Evolutionary conservation across 1,284 basidiomycete species (phyloP).

Genomic region (Kalmanozyma brasiliensis): DNA sequence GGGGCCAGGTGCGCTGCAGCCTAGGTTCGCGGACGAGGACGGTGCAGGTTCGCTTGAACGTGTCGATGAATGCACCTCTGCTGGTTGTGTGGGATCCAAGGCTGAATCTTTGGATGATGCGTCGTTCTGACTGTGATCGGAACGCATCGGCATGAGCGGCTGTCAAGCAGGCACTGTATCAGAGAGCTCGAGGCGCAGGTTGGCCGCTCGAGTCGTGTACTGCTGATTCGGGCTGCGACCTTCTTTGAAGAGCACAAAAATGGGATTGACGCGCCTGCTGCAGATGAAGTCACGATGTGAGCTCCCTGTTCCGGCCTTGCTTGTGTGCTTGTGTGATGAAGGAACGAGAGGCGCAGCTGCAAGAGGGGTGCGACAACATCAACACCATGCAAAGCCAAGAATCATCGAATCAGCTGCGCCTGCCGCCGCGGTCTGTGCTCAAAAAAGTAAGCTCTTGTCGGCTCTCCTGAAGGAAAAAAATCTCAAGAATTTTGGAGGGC

Average conservation of each 20-base stretch:
- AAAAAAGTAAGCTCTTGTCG: background rate
- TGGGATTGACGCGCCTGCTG: background rate
- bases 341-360: too few species aligned
- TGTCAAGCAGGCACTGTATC: slow-evolving; percentile 5
- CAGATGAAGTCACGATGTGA: too few species aligned
- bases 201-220: background rate
- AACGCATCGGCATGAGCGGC: slow-evolving; percentile 26
- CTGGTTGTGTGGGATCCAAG: slow-evolving; percentile 1
- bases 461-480: slow-evolving; percentile 3
- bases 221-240: too few species aligned
- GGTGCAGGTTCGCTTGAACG: background rate
- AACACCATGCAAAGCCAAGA: too few species aligned
- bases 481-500: background rate
- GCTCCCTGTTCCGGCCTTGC: too few species aligned
- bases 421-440: slow-evolving; percentile 16
- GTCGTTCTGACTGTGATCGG: slow-evolving; percentile 13
- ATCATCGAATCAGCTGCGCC: background rate
- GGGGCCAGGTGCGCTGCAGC: background rate
- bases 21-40: background rate
- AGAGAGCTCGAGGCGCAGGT: too few species aligned
- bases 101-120: slow-evolving; percentile 10
- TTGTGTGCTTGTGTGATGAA: too few species aligned
- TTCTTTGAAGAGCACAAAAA: background rate
- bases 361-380: too few species aligned
- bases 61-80: background rate